Conservation (phyloP, 2,329 filamentous ascomycete genomes). For the Plenodomus biglobosus region DNA sequence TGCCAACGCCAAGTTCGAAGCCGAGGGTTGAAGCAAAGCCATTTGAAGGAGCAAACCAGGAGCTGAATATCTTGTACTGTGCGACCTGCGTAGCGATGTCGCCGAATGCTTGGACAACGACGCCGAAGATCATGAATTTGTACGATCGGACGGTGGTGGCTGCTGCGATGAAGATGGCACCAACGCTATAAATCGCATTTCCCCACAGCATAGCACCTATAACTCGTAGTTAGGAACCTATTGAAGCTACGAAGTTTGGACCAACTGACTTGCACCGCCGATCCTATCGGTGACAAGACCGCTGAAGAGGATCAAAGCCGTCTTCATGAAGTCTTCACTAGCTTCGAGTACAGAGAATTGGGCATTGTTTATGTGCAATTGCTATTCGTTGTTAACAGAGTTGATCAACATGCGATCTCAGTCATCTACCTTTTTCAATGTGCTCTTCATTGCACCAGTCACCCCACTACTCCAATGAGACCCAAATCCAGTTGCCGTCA, state of each 20-base stretch:
- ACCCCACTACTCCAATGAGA: conserved; percentile 63
- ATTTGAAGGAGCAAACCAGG: conserved; percentile 63
- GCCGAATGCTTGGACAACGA: conserved; percentile 59
- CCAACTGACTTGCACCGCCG: conserved; percentile 52
- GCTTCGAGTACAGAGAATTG: conserved; percentile 62
- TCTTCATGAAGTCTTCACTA: conserved; percentile 65
- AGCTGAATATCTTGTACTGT: conserved; percentile 66
- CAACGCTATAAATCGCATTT: conserved; percentile 61
- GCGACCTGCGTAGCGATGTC: conserved; percentile 66
- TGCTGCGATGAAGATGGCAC: conserved; percentile 61
- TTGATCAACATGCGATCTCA: neutral
- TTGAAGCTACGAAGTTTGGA: neutral
- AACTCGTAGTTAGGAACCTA: neutral
- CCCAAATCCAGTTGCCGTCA: conserved; percentile 60
- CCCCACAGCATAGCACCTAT: conserved; percentile 59
- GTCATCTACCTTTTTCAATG: conserved; percentile 55
- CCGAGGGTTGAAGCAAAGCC: conserved; percentile 64
- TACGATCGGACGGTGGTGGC: conserved; percentile 60
- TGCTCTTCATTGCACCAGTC: conserved; percentile 63
- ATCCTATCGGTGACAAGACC: conserved; percentile 61
- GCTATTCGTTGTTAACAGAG: conserved; percentile 7
- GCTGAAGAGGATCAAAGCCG: conserved; percentile 56
- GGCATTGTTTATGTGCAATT: conserved; percentile 62
- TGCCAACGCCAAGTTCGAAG: conserved; percentile 62
- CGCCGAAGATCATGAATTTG: conserved; percentile 62